A percentile compares a stretch with the other conserved stretches of the same genome.
Conservation (phyloP, 768 basidiomycete genomes). For the Ramaria sp. region DNA sequence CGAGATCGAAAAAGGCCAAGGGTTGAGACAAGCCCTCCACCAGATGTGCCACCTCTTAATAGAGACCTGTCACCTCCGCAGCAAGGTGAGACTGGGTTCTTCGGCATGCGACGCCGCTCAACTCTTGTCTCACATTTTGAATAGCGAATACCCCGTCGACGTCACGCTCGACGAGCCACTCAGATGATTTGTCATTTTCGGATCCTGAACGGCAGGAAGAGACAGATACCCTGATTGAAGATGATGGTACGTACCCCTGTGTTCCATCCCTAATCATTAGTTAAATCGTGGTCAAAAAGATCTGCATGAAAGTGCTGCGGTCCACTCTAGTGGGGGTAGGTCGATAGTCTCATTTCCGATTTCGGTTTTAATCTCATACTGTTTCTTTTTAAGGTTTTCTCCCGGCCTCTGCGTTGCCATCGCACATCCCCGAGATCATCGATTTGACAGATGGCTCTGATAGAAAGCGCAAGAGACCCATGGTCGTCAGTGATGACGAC, state of each 20-base stretch:
- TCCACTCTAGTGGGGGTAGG: too few relatives aligned
- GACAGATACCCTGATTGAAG: too few relatives aligned
- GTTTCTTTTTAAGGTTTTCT: not conserved
- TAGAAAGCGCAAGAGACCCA: not conserved
- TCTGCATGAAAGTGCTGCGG: too few relatives aligned
- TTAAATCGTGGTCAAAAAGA: too few relatives aligned
- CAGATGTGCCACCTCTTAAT: not conserved
- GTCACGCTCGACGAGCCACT: not conserved
- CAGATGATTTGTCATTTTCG: not conserved
- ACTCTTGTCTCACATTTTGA: not conserved
- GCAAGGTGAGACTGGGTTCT: not conserved
- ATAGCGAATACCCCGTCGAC: not conserved
- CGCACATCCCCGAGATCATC: not conserved
- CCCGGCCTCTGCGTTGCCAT: not conserved
- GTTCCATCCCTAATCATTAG: too few relatives aligned
- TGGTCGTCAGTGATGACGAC: not conserved
- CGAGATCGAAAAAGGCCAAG: constrained; percentile 5
- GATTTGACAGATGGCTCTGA: not conserved
- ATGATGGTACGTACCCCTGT: too few relatives aligned
- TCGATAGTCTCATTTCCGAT: too few relatives aligned
- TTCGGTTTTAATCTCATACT: not conserved
- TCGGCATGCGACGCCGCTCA: not conserved
- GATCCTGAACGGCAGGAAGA: too few relatives aligned
- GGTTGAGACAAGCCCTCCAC: not conserved
- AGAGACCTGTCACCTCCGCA: not conserved